phyloP scores from a whole-genome alignment of 192 early-diverging fungal genomes.

The Entomortierella parvispora region DNA sequence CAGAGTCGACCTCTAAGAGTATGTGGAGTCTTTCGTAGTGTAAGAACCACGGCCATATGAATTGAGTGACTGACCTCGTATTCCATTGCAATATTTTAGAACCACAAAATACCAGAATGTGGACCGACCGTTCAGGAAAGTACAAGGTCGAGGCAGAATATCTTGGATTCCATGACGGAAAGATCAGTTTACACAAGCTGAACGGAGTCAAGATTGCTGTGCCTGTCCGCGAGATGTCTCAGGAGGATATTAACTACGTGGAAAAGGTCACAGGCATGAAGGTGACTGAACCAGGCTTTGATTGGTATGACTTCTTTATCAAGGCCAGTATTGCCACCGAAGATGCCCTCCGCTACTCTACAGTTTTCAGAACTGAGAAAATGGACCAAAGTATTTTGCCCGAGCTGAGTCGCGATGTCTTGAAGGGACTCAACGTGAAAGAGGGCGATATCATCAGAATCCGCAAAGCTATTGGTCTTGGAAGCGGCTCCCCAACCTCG shows the following conservation, averaged over 20 bases:
- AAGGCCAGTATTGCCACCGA: constrained; percentile 76
- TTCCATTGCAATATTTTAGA: constrained; percentile 54
- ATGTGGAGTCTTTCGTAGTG: background rate
- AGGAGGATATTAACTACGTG: constrained; percentile 63
- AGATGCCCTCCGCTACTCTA: constrained; percentile 83
- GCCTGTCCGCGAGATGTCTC: constrained; percentile 85
- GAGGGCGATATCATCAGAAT: constrained; percentile 88
- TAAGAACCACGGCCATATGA: too few relatives aligned
- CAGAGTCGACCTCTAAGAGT: constrained; percentile 24
- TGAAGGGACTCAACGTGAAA: constrained; percentile 83
- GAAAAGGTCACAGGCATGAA: constrained; percentile 61
- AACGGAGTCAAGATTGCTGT: constrained; percentile 97
- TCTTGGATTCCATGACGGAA: constrained; percentile 79
- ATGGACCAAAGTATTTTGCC: constrained; percentile 84
- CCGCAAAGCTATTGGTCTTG: constrained; percentile 68
- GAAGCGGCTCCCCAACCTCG: constrained; percentile 52
- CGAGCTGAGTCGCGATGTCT: constrained; percentile 77
- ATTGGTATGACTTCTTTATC: constrained; percentile 96
- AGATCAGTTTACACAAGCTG: constrained; percentile 91
- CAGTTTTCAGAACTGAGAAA: constrained; percentile 86
- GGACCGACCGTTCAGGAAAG: constrained; percentile 92
- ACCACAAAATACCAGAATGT: constrained; percentile 78
- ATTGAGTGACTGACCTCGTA: background rate
- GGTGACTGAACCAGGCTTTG: constrained; percentile 70
- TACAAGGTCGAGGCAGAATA: constrained; percentile 95